Percentiles rank a stretch among this genome's conserved stretches.
Conservation (phyloP, 1,284 basidiomycete genomes). For the Cryptococcus maquisensis region DNA sequence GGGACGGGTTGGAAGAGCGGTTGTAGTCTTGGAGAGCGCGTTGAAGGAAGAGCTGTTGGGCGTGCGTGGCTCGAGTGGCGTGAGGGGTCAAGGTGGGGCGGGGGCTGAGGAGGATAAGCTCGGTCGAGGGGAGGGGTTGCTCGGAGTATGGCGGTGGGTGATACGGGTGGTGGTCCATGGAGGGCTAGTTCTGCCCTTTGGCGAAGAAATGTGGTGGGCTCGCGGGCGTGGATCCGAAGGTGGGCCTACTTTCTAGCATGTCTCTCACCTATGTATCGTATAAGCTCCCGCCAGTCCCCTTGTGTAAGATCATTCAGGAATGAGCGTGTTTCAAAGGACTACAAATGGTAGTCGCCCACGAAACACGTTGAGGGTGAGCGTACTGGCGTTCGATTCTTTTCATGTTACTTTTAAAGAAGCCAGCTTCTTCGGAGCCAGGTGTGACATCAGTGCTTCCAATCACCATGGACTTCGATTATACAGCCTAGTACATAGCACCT, state of each 20-base stretch:
- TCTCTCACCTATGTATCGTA: neutral
- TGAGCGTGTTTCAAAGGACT: too few relatives aligned
- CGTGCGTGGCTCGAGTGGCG: neutral
- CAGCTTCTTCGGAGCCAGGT: too few relatives aligned
- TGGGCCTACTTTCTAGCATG: neutral
- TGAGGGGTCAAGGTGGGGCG: neutral
- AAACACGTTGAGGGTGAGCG: too few relatives aligned
- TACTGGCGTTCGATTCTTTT: too few relatives aligned
- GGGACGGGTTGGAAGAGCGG: neutral
- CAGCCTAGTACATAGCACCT: too few relatives aligned
- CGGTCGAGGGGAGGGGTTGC: neutral
- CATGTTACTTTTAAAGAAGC: too few relatives aligned
- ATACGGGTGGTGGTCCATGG: neutral
- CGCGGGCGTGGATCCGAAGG: neutral
- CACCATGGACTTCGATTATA: too few relatives aligned
- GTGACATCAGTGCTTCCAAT: too few relatives aligned
- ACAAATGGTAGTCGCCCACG: too few relatives aligned
- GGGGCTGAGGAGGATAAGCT: neutral
- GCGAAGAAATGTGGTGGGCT: neutral
- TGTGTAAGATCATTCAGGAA: too few relatives aligned
- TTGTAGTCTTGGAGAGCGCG: slow-evolving; percentile 2
- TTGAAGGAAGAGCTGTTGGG: neutral
- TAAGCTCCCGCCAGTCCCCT: too few relatives aligned
- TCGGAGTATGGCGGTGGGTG: neutral
- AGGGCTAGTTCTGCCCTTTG: neutral